Percentiles rank a stretch among this genome's conserved stretches.
Conservation (phyloP, 805 yeast species). For the Clavispora asparagi region DNA sequence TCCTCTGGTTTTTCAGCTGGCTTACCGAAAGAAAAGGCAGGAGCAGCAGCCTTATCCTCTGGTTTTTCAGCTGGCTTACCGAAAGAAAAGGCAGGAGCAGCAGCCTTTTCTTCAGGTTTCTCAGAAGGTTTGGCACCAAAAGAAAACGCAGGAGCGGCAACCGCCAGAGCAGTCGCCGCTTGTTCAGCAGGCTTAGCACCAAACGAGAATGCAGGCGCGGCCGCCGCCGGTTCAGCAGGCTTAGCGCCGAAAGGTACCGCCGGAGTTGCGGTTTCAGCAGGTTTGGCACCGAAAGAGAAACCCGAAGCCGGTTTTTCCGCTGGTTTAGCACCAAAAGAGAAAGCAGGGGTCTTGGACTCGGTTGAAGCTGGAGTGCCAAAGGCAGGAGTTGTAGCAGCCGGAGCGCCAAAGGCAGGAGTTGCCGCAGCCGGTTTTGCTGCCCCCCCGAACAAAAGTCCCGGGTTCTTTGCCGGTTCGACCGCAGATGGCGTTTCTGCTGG, state of each 20-base stretch:
- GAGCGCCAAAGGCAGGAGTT: background rate
- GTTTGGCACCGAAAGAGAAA: slow-evolving; percentile 9
- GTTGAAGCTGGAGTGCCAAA: background rate
- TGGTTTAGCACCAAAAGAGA: slow-evolving; percentile 7
- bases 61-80: slow-evolving; percentile 1
- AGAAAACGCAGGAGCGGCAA: slow-evolving; percentile 7
- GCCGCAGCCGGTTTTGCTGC: background rate
- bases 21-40: slow-evolving; percentile 10
- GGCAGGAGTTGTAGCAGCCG: background rate
- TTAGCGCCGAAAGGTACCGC: background rate
- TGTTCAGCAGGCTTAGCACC: too few relatives aligned
- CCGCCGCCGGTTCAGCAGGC: slow-evolving; percentile 1
- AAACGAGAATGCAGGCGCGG: too few relatives aligned
- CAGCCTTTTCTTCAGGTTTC: slow-evolving; percentile 4
- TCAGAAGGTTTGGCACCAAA: slow-evolving; percentile 1
- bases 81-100: slow-evolving; percentile 9
- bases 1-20: slow-evolving; percentile 4
- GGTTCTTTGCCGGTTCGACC: background rate
- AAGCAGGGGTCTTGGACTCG: slow-evolving; percentile 4
- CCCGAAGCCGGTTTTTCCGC: slow-evolving; percentile 6
- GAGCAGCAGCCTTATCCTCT: background rate
- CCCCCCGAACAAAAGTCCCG: background rate
- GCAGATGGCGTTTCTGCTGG: background rate
- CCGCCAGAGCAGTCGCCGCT: too few relatives aligned
- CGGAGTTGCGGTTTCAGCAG: slow-evolving; percentile 13